Evolutionary conservation across 139 green algal species (phyloP).

Genomic region (Coccomyxa sp.): DNA sequence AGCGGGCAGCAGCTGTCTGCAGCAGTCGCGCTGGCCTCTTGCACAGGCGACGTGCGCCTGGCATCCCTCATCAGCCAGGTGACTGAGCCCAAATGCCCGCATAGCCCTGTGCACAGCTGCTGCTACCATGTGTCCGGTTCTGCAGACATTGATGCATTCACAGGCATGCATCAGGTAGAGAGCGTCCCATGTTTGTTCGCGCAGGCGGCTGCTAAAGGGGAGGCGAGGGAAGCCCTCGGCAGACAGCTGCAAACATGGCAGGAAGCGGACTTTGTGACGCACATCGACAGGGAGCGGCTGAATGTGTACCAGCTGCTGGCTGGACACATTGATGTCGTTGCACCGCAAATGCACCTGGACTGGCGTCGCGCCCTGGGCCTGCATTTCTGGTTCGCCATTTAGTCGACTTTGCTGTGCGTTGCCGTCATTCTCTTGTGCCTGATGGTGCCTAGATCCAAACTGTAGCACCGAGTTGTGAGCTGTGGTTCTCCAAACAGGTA

Average conservation of each 20-base stretch:
- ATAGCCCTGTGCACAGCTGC: not conserved
- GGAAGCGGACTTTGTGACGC: constrained; percentile 21
- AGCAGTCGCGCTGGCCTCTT: constrained; percentile 48
- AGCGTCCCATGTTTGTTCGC: not conserved
- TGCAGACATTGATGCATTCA: not conserved
- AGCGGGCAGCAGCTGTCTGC: constrained; percentile 46
- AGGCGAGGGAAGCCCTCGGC: constrained; percentile 16
- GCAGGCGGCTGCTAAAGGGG: constrained; percentile 19
- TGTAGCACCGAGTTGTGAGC: not conserved
- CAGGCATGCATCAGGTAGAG: not conserved
- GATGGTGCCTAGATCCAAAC: not conserved
- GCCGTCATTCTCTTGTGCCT: too few relatives aligned
- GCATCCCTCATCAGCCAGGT: constrained; percentile 63
- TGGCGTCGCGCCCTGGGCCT: constrained; percentile 79
- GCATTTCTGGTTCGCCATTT: constrained; percentile 52
- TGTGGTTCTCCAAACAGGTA: constrained; percentile 10
- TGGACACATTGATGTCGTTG: constrained; percentile 46
- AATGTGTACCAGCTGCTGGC: constrained; percentile 64
- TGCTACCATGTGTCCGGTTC: not conserved
- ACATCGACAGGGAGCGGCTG: constrained; percentile 38
- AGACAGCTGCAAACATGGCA: constrained; percentile 65
- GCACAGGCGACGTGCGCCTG: constrained; percentile 62
- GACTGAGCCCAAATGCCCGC: not conserved
- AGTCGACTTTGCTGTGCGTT: too few relatives aligned
- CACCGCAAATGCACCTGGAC: constrained; percentile 48